Evolutionary conservation across 495 filamentous ascomycete species (phyloP), one percentile per base, ranked within the genome.

Genomic region (Thozetella sp.): DNA sequence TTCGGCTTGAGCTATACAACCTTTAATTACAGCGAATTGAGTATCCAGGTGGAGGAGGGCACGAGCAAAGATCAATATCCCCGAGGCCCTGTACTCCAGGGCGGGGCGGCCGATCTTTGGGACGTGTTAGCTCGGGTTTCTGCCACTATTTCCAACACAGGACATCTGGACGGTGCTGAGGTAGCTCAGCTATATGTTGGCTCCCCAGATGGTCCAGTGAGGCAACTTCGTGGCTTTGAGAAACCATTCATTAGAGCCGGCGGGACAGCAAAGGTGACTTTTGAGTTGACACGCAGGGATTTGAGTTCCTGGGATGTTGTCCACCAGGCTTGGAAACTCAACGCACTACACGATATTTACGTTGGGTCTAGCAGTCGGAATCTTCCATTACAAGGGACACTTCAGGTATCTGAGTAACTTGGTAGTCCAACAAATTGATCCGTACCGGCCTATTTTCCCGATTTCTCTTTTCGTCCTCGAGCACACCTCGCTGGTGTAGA

Each of bases 1-100:
- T 91, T 84, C 56, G 90, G 90, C 1, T 73, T 92, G 1, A 85
- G 83, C 19, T 92, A 90, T 68, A 90, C 88, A 3, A 86, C 80
- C 1, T 92, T 90, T 68, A 60, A 70, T 15, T 84, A 80, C 59
- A 72, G 78, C 1, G 65, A 63, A 22, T 72, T 87, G 1, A 22
- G 59, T 0, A 65, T 87, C 37, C 51, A 70, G 2, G 58, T 64
- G 24, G 52, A 59, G 3, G 54, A 54, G 0, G 68, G 56, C n/a
- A 58, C 57, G 2, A 62, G 64, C 34, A 76, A 77, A 9, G 60
- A 52, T 0, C 60, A 60, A 27, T 73, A 65, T 54, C 77, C 71
- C 12, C 66, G 65, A 1, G 78, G 81, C 37, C 54, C 59, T 9
- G 76, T 86, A 6, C 59, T 73, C 0, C 73, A 83, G 59, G 88